Percentiles rank a stretch among this genome's conserved stretches.
Conservation (phyloP, 345 rosid genomes). For the Populus simonii region DNA sequence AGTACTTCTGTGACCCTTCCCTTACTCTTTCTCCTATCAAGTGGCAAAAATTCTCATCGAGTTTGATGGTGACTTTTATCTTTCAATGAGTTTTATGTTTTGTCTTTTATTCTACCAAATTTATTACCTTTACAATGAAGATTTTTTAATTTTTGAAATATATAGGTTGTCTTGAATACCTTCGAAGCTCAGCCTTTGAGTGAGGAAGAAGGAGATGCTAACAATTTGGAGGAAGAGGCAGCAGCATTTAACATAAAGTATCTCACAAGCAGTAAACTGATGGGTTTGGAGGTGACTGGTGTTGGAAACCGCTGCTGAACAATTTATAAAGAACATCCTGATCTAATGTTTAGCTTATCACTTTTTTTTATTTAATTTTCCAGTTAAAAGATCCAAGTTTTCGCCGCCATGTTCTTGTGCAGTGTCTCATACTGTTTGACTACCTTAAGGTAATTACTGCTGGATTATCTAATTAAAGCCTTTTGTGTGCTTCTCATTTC, state of each 20-base stretch:
- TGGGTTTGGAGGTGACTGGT: slow-evolving; percentile 86
- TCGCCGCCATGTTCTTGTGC: slow-evolving; percentile 92
- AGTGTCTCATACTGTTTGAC: slow-evolving; percentile 92
- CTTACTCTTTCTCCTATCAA: slow-evolving; percentile 58
- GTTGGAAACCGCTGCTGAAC: slow-evolving; percentile 15
- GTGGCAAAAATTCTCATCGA: slow-evolving; percentile 91
- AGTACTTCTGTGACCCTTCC: slow-evolving; percentile 86
- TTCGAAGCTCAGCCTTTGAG: slow-evolving; percentile 96
- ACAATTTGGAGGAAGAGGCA: slow-evolving; percentile 89
- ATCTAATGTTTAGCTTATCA: slow-evolving; percentile 3
- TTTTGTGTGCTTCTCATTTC: slow-evolving; percentile 7
- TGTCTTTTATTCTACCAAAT: background rate
- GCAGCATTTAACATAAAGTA: slow-evolving; percentile 89
- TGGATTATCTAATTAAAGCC: slow-evolving; percentile 4
- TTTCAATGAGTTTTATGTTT: background rate
- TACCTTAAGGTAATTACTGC: slow-evolving; percentile 67
- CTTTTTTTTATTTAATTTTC: slow-evolving; percentile 18
- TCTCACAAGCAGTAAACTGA: slow-evolving; percentile 93
- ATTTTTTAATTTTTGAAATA: slow-evolving; percentile 19
- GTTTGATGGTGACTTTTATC: slow-evolving; percentile 57
- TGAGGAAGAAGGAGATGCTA: slow-evolving; percentile 94
- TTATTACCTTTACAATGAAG: background rate
- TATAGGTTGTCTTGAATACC: slow-evolving; percentile 82
- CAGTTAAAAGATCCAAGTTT: slow-evolving; percentile 98
- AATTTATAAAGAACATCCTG: slow-evolving; percentile 6